Percentiles rank a stretch among this genome's conserved stretches.
phyloP scores from a whole-genome alignment of 2,329 filamentous ascomycete genomes.

The Dendrostoma leiphaemia region DNA sequence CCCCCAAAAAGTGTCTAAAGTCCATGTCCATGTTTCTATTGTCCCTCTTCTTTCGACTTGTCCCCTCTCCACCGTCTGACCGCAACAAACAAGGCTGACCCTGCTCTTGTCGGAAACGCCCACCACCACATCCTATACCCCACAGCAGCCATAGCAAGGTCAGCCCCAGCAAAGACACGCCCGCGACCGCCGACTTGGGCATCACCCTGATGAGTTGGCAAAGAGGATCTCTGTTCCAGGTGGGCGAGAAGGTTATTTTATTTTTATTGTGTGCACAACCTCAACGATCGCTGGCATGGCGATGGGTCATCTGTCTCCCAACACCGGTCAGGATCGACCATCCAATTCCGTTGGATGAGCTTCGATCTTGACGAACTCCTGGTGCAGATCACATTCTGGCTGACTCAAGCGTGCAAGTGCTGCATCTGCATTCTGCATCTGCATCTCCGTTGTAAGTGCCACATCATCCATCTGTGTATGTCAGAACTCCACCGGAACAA shows the following conservation, averaged over 20 bases:
- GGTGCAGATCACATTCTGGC: slow-evolving; percentile 6
- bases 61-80: slow-evolving; percentile 4
- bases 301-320: not conserved
- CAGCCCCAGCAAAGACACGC: slow-evolving; percentile 1
- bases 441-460: no score
- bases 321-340: not conserved
- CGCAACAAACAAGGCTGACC: slow-evolving; percentile 2
- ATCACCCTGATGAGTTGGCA: slow-evolving; percentile 15
- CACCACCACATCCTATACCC: not conserved
- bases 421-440: no score
- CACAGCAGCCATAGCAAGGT: slow-evolving; percentile 8
- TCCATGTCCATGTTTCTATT: no score
- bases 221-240: not conserved
- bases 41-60: no score
- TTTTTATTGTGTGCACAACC: no score
- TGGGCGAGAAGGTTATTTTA: slow-evolving; percentile 3
- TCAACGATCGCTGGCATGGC: not conserved
- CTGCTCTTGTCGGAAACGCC: slow-evolving; percentile 6
- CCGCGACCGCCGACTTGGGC: not conserved
- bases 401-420: no score
- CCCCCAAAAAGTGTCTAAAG: no score
- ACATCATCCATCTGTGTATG: not conserved
- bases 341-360: not conserved
- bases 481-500: not conserved
- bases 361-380: slow-evolving; percentile 1